These are phyloP conservation scores for Coemansia asiatica DNA, from an alignment of 192 early-diverging fungal genomes.

Conservation along the genomic window DNA sequence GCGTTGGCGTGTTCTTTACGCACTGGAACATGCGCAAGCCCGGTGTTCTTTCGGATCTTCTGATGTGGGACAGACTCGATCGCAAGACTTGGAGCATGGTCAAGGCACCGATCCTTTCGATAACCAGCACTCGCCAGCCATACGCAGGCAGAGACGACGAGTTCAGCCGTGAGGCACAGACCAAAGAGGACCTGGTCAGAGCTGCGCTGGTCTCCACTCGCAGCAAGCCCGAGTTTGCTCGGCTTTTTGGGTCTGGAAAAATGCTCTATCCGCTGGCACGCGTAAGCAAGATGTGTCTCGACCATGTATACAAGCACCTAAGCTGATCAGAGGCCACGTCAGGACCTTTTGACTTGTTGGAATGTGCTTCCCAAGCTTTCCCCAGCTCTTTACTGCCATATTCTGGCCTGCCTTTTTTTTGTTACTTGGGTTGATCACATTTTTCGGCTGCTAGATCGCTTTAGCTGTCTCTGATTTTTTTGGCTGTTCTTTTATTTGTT, in stretches of 20 bases:
- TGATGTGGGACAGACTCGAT: slow-evolving; percentile 40
- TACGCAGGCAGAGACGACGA: not conserved
- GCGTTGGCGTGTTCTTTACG: slow-evolving; percentile 52
- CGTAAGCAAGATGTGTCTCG: slow-evolving; percentile 39
- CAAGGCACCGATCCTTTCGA: slow-evolving; percentile 35
- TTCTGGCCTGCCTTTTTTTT: not conserved
- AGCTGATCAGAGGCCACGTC: not conserved
- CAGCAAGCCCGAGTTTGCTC: slow-evolving; percentile 35
- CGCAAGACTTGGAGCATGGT: slow-evolving; percentile 38
- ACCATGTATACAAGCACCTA: slow-evolving; percentile 34
- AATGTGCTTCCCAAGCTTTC: not conserved
- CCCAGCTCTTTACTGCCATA: not conserved
- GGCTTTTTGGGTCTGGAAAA: slow-evolving; percentile 37
- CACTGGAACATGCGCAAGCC: slow-evolving; percentile 42
- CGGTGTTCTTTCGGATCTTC: slow-evolving; percentile 33
- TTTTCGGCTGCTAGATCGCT: not conserved
- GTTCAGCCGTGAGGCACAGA: slow-evolving; percentile 10
- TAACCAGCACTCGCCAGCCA: slow-evolving; percentile 20
- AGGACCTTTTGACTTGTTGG: not conserved
- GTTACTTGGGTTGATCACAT: not conserved
- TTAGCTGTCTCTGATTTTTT: not conserved
- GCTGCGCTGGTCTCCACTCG: slow-evolving; percentile 37
- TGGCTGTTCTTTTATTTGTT: not conserved
- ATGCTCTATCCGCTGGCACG: slow-evolving; percentile 42
- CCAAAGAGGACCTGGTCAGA: slow-evolving; percentile 28